phyloP scores from a whole-genome alignment of 768 basidiomycete genomes.

The Russula virescens region DNA sequence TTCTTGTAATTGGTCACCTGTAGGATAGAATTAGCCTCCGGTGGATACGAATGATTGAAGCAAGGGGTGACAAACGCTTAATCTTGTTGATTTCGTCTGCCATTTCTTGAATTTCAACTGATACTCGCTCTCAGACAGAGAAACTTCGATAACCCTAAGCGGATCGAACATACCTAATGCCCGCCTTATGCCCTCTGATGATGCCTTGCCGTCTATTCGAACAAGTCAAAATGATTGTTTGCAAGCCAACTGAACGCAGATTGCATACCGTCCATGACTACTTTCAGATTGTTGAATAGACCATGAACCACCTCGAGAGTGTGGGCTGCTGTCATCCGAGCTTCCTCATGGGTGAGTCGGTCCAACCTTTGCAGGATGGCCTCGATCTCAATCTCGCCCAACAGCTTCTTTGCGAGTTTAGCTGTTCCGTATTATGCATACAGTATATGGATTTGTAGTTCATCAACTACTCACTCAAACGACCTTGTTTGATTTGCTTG shows the following conservation, averaged over 20 bases:
- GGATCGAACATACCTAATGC: not conserved
- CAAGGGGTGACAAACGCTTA: not conserved
- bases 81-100: not conserved
- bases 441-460: no score
- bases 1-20: not conserved
- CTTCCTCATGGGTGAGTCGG: not conserved
- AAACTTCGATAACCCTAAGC: no score
- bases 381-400: not conserved
- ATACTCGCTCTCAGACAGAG: not conserved
- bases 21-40: not conserved
- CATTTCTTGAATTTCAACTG: not conserved
- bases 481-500: not conserved
- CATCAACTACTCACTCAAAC: not conserved
- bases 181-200: not conserved
- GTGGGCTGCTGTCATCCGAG: not conserved
- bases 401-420: not conserved
- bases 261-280: not conserved
- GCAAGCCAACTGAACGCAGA: not conserved
- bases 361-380: not conserved
- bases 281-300: not conserved
- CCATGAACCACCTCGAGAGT: not conserved
- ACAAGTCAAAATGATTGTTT: no score
- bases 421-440: not conserved
- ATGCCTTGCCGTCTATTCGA: not conserved
- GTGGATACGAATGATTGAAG: no score